Conservation (phyloP, 768 basidiomycete genomes). For the Cubamyces lactineus region DNA sequence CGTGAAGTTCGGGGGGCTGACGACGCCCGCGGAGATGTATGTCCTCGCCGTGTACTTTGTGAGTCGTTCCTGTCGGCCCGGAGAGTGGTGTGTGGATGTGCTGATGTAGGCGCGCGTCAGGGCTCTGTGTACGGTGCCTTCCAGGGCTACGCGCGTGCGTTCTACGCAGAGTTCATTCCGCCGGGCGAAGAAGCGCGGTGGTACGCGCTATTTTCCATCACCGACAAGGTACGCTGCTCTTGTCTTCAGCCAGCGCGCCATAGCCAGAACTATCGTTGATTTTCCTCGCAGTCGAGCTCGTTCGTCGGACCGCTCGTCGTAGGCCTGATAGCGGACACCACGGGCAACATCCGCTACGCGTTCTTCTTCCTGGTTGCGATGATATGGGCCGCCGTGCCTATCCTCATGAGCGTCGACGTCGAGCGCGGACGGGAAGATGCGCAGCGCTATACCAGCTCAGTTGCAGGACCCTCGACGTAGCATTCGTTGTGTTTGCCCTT, state of each 20-base stretch:
- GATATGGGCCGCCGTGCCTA: conserved; percentile 80
- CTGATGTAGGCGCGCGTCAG: conserved; percentile 35
- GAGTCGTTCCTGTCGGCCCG: conserved; percentile 30
- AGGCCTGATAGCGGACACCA: conserved; percentile 83
- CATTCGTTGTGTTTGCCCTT: too few relatives aligned
- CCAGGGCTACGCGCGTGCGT: conserved; percentile 86
- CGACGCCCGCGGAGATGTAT: conserved; percentile 85
- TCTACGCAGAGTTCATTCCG: conserved; percentile 87
- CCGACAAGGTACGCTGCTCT: conserved; percentile 66
- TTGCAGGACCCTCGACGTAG: not conserved
- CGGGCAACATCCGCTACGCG: conserved; percentile 89
- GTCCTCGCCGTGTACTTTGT: conserved; percentile 82
- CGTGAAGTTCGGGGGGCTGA: conserved; percentile 69
- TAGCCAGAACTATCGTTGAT: not conserved
- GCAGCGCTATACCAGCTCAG: conserved; percentile 31
- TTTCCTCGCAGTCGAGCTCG: conserved; percentile 68
- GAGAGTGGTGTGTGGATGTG: not conserved
- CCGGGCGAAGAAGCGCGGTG: conserved; percentile 88
- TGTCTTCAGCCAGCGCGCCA: not conserved
- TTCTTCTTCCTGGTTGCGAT: conserved; percentile 88
- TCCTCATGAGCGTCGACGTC: conserved; percentile 72
- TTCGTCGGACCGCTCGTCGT: conserved; percentile 92
- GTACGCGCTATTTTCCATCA: conserved; percentile 88
- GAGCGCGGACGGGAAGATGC: conserved; percentile 64
- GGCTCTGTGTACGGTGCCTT: conserved; percentile 84